Evolutionary conservation across 257 asterid species (phyloP).

Genomic region (Echium plantagineum): DNA sequence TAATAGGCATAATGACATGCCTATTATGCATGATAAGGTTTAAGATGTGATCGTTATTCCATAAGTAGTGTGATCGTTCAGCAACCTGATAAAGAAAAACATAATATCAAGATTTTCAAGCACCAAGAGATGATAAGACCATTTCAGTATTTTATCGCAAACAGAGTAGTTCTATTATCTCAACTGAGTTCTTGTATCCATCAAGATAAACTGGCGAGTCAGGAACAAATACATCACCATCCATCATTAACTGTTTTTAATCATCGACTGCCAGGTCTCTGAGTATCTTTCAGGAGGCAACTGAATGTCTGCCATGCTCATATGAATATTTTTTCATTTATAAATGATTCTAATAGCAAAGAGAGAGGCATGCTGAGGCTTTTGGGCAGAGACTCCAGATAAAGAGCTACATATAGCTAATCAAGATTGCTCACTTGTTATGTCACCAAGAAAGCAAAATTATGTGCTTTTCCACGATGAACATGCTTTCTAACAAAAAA

Average conservation of each 20-base stretch:
- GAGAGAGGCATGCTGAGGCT: neutral
- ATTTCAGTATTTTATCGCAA: neutral
- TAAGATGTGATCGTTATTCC: conserved; percentile 31
- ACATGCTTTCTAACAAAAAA: too few species aligned
- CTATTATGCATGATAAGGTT: conserved; percentile 26
- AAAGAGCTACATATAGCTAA: neutral
- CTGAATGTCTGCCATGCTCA: neutral
- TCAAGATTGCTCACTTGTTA: too few species aligned
- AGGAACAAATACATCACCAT: neutral
- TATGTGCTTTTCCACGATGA: too few species aligned
- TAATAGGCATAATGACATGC: conserved; percentile 35
- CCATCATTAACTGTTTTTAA: too few species aligned
- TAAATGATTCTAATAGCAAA: neutral
- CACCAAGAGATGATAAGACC: neutral
- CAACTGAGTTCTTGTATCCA: too few species aligned
- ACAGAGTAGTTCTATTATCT: too few species aligned
- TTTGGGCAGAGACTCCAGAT: neutral
- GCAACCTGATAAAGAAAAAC: conserved; percentile 25
- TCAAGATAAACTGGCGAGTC: neutral
- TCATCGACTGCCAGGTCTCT: too few species aligned
- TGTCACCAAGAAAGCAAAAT: too few species aligned
- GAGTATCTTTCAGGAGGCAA: neutral
- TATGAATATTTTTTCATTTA: neutral
- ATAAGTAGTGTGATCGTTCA: conserved; percentile 35
- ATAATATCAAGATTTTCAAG: neutral